These are phyloP conservation scores for Passalora sequoiae DNA, from an alignment of 2,329 filamentous ascomycete genomes.

Conservation along the genomic window DNA sequence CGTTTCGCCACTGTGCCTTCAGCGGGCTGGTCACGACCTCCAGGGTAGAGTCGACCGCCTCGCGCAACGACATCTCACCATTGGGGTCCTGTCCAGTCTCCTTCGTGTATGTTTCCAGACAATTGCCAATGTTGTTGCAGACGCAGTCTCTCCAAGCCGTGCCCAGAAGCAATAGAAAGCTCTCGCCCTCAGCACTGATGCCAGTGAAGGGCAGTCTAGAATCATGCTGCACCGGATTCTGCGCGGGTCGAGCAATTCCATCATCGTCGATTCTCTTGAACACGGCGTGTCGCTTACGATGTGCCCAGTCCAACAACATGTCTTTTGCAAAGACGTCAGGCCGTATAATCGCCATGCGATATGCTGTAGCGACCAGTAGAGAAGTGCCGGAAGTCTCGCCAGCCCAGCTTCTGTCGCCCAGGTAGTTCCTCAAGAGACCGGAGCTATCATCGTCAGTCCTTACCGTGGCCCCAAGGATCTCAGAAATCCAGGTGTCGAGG, in stretches of 20 bases:
- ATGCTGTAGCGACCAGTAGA: constrained; percentile 42
- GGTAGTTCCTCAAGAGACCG: constrained; percentile 45
- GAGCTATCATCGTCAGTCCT: constrained; percentile 33
- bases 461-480: constrained; percentile 37
- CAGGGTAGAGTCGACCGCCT: not conserved
- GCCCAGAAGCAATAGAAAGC: constrained; percentile 42
- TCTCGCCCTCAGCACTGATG: constrained; percentile 41
- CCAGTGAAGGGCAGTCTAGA: constrained; percentile 18
- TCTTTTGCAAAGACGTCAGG: constrained; percentile 33
- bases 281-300: constrained; percentile 38
- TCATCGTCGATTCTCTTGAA: constrained; percentile 33
- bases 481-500: constrained; percentile 34
- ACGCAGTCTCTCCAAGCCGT: constrained; percentile 42
- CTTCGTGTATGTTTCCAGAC: not conserved
- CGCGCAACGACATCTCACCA: not conserved
- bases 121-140: constrained; percentile 14
- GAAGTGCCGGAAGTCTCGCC: constrained; percentile 48
- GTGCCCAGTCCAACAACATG: constrained; percentile 42
- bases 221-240: constrained; percentile 40
- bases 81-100: constrained; percentile 4
- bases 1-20: not conserved
- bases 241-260: constrained; percentile 39
- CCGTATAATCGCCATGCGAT: constrained; percentile 43
- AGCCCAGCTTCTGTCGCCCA: constrained; percentile 37
- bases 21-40: not conserved